Evolutionary conservation across 306 rosid species (phyloP), one percentile per base, ranked within the genome.

Genomic region (Prosopis cineraria): DNA sequence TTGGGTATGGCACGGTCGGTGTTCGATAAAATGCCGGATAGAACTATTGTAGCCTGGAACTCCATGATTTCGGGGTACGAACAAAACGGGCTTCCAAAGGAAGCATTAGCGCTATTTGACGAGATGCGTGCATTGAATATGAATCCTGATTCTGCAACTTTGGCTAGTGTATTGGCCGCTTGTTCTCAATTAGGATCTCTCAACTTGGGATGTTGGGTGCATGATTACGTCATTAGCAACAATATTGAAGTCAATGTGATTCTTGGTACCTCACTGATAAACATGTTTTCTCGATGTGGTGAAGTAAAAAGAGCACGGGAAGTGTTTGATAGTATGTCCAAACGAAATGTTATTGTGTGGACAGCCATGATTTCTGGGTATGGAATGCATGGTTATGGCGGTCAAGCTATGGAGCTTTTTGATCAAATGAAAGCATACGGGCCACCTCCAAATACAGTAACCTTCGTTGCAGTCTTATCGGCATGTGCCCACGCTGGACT

Each of bases 401-500:
- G 17, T 80, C 87, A 88, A 71, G 97, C 97, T 31, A 56, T 86
- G 84, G 85, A 89, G 55, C 87, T 92, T 66, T 95, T 89, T 67
- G 22, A 63, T 20, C 64, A 64, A 56, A 92, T 95, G 97, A 88
- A 43, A 81, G 82, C 52, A 14, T 36, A 14, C 1, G 90, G 92
- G 43, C 79, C 87, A n/a, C 47, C 69, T 45, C 98, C 98, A 71
- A 95, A 92, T 76, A 83, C 48, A 10, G 85, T 94, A 36, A 91
- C 97, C 25, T 91, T 92, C 56, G 96, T 95, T 55, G 91, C 92
- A 22, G 90, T 89, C 44, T 78, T 95, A 79, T 84, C 98, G 1
- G 98, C 97, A 65, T 95, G 98, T 78, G 97, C 95, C 56, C 98
- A 92, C 79, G 91, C 97, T 13, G 93, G 98, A 86, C 81, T 95